phyloP scores from a whole-genome alignment of 345 rosid genomes.

The Camelina laxa region DNA sequence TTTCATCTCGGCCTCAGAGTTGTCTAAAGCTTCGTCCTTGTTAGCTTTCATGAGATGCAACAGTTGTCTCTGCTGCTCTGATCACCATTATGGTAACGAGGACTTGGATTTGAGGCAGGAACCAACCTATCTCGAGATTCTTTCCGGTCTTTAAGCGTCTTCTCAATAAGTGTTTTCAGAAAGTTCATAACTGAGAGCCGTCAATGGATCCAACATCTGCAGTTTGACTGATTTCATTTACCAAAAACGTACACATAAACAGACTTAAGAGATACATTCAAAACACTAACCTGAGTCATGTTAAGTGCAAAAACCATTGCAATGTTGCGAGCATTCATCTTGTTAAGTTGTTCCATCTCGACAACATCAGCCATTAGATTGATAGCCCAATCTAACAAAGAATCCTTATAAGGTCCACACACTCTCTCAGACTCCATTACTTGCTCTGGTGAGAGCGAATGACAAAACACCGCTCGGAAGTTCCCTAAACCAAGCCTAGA shows the following conservation, averaged over 20 bases:
- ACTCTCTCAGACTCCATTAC: slow-evolving; percentile 88
- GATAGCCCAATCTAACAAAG: slow-evolving; percentile 87
- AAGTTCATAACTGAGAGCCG: slow-evolving; percentile 96
- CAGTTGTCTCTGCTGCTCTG: too few relatives aligned
- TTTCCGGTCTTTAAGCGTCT: too few relatives aligned
- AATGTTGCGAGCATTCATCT: slow-evolving; percentile 95
- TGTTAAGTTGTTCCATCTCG: slow-evolving; percentile 78
- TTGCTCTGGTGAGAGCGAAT: slow-evolving; percentile 82
- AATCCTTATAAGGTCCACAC: slow-evolving; percentile 69
- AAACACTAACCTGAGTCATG: slow-evolving; percentile 88
- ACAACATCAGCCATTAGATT: slow-evolving; percentile 98
- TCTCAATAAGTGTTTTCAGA: slow-evolving; percentile 84
- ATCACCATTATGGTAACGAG: too few relatives aligned
- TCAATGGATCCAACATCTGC: slow-evolving; percentile 98
- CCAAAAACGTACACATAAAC: slow-evolving; percentile 13
- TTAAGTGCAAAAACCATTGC: slow-evolving; percentile 99
- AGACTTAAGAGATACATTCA: background rate
- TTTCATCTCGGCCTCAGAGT: too few relatives aligned
- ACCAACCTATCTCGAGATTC: too few relatives aligned
- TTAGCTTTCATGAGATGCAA: too few relatives aligned
- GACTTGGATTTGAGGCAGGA: too few relatives aligned
- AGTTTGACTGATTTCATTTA: slow-evolving; percentile 29
- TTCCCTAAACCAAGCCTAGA: slow-evolving; percentile 99
- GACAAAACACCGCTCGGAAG: slow-evolving; percentile 92
- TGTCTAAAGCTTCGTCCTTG: too few relatives aligned